Conservation (phyloP, 371 early-diverging fungal genomes). For the Modicella reniformis region DNA sequence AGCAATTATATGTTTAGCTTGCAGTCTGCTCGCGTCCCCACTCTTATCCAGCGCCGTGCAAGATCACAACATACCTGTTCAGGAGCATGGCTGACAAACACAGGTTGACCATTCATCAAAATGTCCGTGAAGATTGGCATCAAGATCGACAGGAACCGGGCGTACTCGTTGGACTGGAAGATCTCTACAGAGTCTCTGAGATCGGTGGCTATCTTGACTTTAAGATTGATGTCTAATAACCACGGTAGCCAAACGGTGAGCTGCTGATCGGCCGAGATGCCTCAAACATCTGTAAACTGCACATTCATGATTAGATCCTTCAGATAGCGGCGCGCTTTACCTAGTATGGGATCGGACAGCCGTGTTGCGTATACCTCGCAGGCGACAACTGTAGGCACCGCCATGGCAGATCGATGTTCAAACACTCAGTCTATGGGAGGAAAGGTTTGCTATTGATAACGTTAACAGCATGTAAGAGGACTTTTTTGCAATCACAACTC, state of each 20-base stretch:
- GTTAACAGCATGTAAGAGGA: background rate
- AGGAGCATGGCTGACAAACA: conserved; percentile 80
- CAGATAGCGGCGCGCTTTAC: too few species aligned
- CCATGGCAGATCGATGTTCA: conserved; percentile 22
- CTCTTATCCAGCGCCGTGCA: too few species aligned
- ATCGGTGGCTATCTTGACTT: conserved; percentile 87
- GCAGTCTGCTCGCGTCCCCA: too few species aligned
- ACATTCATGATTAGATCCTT: too few species aligned
- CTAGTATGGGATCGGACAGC: conserved; percentile 48
- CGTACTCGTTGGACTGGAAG: conserved; percentile 86
- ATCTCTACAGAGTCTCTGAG: conserved; percentile 91
- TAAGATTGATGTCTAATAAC: conserved; percentile 67
- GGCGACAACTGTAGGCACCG: conserved; percentile 43
- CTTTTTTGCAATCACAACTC: too few species aligned
- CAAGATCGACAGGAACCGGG: conserved; percentile 77
- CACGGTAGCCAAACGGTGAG: background rate
- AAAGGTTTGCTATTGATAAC: background rate
- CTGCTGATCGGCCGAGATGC: background rate
- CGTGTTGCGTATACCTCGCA: conserved; percentile 54
- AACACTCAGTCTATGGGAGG: background rate
- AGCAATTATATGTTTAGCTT: too few species aligned
- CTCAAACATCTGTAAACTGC: too few species aligned
- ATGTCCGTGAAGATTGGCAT: conserved; percentile 87
- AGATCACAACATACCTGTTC: conserved; percentile 85
- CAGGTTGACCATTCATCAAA: conserved; percentile 79